Evolutionary conservation across 169 alveolate genomes (phyloP).

Genomic region (Perkinsus marinus): DNA sequence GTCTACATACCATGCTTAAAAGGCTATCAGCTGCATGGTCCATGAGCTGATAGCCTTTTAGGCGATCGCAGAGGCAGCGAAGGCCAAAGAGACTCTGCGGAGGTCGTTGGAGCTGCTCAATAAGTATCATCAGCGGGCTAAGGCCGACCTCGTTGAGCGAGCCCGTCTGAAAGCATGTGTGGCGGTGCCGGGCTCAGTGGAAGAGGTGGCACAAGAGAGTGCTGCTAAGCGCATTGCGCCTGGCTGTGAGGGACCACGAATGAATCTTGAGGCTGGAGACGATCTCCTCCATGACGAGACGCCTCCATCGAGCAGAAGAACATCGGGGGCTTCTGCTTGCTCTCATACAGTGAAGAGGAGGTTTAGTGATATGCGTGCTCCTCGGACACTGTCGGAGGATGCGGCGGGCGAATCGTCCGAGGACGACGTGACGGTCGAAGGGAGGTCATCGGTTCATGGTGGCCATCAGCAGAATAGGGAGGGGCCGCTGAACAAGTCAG

Average conservation of each 20-base stretch:
- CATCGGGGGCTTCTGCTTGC: neutral
- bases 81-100: neutral
- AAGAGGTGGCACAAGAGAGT: neutral
- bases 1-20: neutral
- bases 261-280: neutral
- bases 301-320: neutral
- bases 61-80: neutral
- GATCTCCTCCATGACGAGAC: neutral
- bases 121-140: neutral
- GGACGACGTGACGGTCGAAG: neutral
- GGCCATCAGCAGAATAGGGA: neutral
- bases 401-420: neutral
- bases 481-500: neutral
- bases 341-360: neutral
- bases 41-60: neutral
- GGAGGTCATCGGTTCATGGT: neutral
- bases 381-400: neutral
- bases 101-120: neutral
- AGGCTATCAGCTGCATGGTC: no score
- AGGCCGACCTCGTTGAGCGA: neutral
- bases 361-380: neutral
- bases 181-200: neutral
- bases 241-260: neutral
- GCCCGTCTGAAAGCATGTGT: neutral
- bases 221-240: no score